Evolutionary conservation across 2,329 filamentous ascomycete species (phyloP).

Genomic region (Stylonectria norvegica): DNA sequence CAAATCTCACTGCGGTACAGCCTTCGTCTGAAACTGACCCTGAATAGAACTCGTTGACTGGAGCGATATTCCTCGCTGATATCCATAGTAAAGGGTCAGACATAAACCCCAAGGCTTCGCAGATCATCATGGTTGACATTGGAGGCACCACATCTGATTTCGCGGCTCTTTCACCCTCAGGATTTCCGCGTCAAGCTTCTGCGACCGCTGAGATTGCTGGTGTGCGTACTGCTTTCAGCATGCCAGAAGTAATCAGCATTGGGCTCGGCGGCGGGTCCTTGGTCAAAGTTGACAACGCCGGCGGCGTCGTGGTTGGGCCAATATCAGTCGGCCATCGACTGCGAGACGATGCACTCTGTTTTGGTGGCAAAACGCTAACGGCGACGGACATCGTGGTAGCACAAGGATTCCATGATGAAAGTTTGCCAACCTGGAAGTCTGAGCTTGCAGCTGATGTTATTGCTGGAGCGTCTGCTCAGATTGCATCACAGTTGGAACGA

Average conservation of each 20-base stretch:
- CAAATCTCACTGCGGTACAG: too few relatives aligned
- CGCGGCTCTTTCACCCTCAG: constrained; percentile 53
- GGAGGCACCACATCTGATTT: constrained; percentile 62
- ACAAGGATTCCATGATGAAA: neutral
- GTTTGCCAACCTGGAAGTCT: neutral
- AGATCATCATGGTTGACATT: constrained; percentile 44
- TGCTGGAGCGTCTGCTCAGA: neutral
- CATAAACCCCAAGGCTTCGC: neutral
- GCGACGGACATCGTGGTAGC: constrained; percentile 50
- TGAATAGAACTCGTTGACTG: neutral
- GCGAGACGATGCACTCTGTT: constrained; percentile 44
- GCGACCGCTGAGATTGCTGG: constrained; percentile 57
- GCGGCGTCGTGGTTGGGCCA: constrained; percentile 47
- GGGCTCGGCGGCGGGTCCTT: constrained; percentile 53
- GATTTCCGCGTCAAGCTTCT: constrained; percentile 58
- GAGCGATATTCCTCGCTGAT: neutral
- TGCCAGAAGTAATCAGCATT: constrained; percentile 55
- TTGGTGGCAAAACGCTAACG: constrained; percentile 52
- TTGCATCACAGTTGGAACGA: neutral
- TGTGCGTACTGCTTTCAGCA: constrained; percentile 56
- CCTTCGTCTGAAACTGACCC: too few relatives aligned
- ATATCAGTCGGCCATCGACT: constrained; percentile 54
- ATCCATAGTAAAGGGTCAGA: neutral
- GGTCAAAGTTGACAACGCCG: constrained; percentile 23
- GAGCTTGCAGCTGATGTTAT: neutral